These are phyloP conservation scores for Sanghuangporus weigelae DNA, from an alignment of 1,284 basidiomycete species.

Conservation along the genomic window DNA sequence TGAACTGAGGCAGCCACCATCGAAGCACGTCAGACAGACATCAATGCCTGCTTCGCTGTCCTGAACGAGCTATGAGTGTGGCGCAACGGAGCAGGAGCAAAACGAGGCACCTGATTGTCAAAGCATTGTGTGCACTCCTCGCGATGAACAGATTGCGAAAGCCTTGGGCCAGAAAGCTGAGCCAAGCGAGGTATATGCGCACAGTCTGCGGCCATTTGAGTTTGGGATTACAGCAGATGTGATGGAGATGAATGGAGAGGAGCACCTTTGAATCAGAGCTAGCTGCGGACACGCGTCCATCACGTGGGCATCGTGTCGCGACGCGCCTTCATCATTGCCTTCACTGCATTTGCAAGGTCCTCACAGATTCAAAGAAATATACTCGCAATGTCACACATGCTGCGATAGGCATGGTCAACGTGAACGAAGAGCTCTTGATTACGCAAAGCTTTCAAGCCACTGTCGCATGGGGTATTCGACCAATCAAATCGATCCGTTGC, in stretches of 20 bases:
- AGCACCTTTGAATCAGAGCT: not conserved
- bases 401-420: too few species aligned
- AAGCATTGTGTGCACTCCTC: conserved; percentile 97
- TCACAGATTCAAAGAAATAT: not conserved
- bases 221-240: not conserved
- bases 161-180: conserved; percentile 27
- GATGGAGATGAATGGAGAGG: not conserved
- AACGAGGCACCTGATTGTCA: conserved; percentile 72
- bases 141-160: conserved; percentile 61
- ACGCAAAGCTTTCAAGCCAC: too few species aligned
- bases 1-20: conserved; percentile 75
- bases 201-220: conserved; percentile 4
- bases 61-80: conserved; percentile 32
- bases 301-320: conserved; percentile 1
- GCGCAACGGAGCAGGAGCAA: not conserved
- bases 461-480: too few species aligned
- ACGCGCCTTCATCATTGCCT: not conserved
- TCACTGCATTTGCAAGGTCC: too few species aligned
- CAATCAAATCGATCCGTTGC: too few species aligned
- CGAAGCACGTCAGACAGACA: conserved; percentile 92
- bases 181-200: not conserved
- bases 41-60: conserved; percentile 77
- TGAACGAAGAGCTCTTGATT: too few species aligned
- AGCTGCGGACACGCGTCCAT: not conserved
- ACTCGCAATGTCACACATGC: too few species aligned